Percentiles rank a stretch among this genome's conserved stretches.
Evolutionary conservation across 495 filamentous ascomycete genomes (phyloP).

Genomic region (Terfezia boudieri): DNA sequence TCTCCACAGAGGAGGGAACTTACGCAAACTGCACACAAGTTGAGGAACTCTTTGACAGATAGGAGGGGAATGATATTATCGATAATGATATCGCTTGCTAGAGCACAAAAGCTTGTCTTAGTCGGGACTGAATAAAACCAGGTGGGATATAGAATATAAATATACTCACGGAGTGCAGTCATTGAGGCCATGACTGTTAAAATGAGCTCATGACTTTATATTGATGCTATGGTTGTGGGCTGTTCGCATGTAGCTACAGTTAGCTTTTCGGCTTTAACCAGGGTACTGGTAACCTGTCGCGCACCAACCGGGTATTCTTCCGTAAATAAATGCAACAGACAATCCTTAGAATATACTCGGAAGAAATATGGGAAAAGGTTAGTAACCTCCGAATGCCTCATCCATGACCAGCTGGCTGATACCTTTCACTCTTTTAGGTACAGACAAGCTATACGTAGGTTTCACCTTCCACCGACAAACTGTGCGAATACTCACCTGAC

Average conservation of each 20-base stretch:
- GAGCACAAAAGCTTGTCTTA: not conserved
- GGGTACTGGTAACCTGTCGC: too few species aligned
- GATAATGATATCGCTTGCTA: not conserved
- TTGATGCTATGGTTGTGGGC: too few species aligned
- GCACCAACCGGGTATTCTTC: too few species aligned
- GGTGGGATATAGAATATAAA: too few species aligned
- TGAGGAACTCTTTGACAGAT: not conserved
- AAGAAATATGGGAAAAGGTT: slow-evolving; percentile 35
- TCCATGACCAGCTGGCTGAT: not conserved
- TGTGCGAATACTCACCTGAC: slow-evolving; percentile 8
- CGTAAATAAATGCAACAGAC: too few species aligned
- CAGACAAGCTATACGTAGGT: slow-evolving; percentile 25
- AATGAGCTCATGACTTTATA: too few species aligned
- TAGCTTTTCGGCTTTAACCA: too few species aligned
- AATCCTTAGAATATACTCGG: too few species aligned
- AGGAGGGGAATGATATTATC: not conserved
- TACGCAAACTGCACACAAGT: not conserved
- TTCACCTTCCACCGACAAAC: not conserved
- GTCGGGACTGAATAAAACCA: not conserved
- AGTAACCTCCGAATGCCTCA: slow-evolving; percentile 5
- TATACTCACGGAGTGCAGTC: too few species aligned
- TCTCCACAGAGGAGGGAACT: not conserved
- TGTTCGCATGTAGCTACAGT: too few species aligned
- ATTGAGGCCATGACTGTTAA: too few species aligned
- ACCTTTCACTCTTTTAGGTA: slow-evolving; percentile 23